These are phyloP conservation scores for Angomonas ambiguus DNA, from an alignment of 208 protist genomes.

Conservation along the genomic window DNA sequence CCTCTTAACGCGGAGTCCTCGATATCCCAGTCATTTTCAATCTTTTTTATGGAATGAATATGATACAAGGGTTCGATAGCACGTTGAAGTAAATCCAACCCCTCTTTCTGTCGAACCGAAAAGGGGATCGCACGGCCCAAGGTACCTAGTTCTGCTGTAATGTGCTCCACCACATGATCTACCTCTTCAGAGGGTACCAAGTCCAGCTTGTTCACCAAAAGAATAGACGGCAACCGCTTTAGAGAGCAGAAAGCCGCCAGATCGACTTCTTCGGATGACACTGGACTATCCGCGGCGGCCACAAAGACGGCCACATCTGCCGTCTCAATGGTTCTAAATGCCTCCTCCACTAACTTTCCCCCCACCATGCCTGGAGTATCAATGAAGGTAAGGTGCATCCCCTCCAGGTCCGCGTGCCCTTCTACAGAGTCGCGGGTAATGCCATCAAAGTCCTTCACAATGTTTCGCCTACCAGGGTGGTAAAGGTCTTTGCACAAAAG, in stretches of 20 bases:
- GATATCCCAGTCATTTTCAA: constrained; percentile 86
- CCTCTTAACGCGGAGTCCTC: constrained; percentile 81
- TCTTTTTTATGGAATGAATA: constrained; percentile 65
- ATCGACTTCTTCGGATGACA: constrained; percentile 59
- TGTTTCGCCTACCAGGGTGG: constrained; percentile 44
- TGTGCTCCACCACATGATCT: constrained; percentile 48
- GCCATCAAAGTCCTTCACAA: constrained; percentile 83
- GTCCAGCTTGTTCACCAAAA: constrained; percentile 91
- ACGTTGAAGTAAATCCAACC: constrained; percentile 68
- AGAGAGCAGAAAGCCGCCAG: constrained; percentile 57
- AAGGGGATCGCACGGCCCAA: constrained; percentile 74
- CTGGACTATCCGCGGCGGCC: constrained; percentile 55
- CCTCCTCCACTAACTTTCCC: constrained; percentile 76
- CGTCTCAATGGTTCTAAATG: constrained; percentile 78
- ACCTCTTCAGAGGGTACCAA: constrained; percentile 48
- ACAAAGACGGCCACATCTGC: constrained; percentile 83
- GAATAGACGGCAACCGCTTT: constrained; percentile 66
- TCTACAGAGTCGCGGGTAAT: constrained; percentile 89
- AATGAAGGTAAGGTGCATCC: constrained; percentile 85
- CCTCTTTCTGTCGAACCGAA: constrained; percentile 53
- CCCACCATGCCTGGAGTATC: constrained; percentile 85
- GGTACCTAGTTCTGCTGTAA: constrained; percentile 44
- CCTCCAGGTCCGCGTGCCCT: constrained; percentile 51
- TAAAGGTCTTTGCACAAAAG: constrained; percentile 67
- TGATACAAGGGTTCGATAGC: constrained; percentile 78